phyloP scores from a whole-genome alignment of 164 flowering plant genomes.

The Chimonanthus salicifolius region DNA sequence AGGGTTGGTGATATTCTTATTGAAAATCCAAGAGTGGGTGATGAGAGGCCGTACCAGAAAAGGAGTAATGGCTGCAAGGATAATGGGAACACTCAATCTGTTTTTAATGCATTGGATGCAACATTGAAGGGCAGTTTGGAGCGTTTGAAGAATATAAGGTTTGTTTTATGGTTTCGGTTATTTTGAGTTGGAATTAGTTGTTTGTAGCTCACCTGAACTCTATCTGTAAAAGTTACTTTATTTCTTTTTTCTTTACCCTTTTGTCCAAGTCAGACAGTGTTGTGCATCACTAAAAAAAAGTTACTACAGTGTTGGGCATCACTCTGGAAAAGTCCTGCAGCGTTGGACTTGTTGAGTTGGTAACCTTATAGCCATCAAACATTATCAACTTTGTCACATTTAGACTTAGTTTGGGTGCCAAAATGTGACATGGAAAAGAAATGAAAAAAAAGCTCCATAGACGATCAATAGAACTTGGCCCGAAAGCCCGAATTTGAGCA shows the following conservation, averaged over 20 bases:
- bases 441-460: no score
- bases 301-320: no score
- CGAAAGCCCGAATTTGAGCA: no score
- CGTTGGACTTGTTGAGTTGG: no score
- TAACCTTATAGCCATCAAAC: no score
- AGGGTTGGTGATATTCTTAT: conserved; percentile 20
- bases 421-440: no score
- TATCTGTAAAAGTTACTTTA: neutral
- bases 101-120: conserved; percentile 53
- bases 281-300: no score
- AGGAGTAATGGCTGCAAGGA: conserved; percentile 20
- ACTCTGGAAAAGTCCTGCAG: no score
- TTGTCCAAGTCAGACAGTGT: no score
- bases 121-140: conserved; percentile 54
- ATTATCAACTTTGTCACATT: no score
- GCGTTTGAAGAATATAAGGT: conserved; percentile 58
- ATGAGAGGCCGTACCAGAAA: conserved; percentile 15
- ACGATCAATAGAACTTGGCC: no score
- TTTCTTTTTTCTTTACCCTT: neutral
- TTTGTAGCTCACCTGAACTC: neutral
- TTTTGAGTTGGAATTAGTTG: neutral
- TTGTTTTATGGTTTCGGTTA: neutral
- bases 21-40: conserved; percentile 15
- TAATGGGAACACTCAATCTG: conserved; percentile 29
- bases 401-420: no score